phyloP scores from a whole-genome alignment of 306 rosid species.

The Morella rubra region DNA sequence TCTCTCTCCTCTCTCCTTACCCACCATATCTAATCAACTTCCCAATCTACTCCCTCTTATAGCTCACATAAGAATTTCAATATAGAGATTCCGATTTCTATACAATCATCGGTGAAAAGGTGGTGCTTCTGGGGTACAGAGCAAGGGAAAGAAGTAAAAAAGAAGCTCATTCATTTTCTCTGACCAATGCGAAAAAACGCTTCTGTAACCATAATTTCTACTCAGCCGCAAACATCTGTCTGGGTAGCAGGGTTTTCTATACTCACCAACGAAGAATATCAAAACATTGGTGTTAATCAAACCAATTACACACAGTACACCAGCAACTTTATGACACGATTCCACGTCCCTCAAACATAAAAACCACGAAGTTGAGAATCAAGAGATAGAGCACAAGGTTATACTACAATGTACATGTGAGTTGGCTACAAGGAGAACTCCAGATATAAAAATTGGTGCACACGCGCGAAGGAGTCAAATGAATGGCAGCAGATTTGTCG shows the following conservation, averaged over 20 bases:
- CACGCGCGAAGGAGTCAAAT: conserved; percentile 1
- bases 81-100: too few species aligned
- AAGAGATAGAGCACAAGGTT: conserved; percentile 28
- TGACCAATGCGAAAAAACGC: conserved; percentile 1
- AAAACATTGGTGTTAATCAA: conserved; percentile 27
- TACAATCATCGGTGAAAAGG: too few species aligned
- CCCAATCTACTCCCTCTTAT: too few species aligned
- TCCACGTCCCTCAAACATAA: conserved; percentile 30
- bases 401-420: conserved; percentile 42
- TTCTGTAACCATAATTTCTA: conserved; percentile 23
- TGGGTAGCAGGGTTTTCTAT: conserved; percentile 43
- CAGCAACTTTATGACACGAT: conserved; percentile 15
- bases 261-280: conserved; percentile 31
- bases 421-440: conserved; percentile 29
- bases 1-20: too few species aligned
- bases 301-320: conserved; percentile 35
- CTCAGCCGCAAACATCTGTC: conserved; percentile 36
- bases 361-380: conserved; percentile 37
- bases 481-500: conserved; percentile 17
- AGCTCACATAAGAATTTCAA: too few species aligned
- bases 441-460: conserved; percentile 8
- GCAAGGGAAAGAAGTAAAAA: neutral
- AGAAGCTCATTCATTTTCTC: neutral
- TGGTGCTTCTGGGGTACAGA: neutral
- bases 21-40: too few species aligned